phyloP scores from a whole-genome alignment of 177 flowering plant genomes.

The Vitis hybrid region DNA sequence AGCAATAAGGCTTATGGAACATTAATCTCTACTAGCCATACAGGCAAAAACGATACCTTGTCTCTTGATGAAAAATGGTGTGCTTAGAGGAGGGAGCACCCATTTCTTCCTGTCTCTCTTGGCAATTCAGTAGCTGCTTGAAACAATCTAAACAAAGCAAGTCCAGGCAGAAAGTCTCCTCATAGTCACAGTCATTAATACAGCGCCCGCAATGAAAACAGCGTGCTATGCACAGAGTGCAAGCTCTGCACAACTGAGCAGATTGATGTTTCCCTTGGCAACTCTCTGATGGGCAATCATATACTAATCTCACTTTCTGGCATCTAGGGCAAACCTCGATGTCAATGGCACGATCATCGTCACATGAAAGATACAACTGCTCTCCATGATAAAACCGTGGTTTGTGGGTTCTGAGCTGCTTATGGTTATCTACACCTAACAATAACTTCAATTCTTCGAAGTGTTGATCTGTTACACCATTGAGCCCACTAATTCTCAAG shows the following conservation, averaged over 20 bases:
- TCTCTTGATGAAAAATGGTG: constrained; percentile 12
- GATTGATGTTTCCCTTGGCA: constrained; percentile 50
- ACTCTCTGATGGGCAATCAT: constrained; percentile 70
- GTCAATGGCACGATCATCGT: constrained; percentile 70
- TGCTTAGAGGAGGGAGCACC: constrained; percentile 10
- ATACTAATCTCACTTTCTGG: constrained; percentile 55
- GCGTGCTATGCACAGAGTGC: constrained; percentile 61
- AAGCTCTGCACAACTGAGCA: constrained; percentile 57
- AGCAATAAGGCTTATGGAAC: background rate
- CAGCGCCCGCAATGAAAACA: constrained; percentile 72
- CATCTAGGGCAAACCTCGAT: constrained; percentile 75
- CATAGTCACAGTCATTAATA: constrained; percentile 46
- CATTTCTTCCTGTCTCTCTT: constrained; percentile 20
- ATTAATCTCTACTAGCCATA: constrained; percentile 10
- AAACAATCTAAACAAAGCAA: constrained; percentile 53
- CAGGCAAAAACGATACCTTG: constrained; percentile 14
- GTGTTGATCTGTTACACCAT: constrained; percentile 48
- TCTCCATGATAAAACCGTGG: constrained; percentile 43
- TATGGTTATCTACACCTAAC: constrained; percentile 30
- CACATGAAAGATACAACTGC: constrained; percentile 23
- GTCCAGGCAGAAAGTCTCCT: constrained; percentile 66
- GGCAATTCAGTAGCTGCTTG: constrained; percentile 12
- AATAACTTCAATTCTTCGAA: constrained; percentile 60
- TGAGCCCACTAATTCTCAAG: constrained; percentile 55
- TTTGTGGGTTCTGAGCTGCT: constrained; percentile 24